Base-by-base conservation (phyloP, 805 yeast species). In the Spathaspora passalidarum region DNA sequence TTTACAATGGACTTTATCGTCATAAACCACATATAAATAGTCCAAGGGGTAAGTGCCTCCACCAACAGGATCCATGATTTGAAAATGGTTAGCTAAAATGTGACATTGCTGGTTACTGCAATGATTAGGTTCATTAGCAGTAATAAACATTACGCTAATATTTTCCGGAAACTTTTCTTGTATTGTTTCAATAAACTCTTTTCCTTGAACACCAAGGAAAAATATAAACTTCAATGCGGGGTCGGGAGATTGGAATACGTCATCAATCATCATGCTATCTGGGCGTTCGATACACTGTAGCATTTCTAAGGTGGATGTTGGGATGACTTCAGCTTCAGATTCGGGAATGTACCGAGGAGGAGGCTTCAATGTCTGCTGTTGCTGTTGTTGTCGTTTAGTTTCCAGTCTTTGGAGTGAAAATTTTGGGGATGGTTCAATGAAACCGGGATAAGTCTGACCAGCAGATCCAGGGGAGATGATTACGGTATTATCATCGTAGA, bases 41-140 rank as follows among this genome's bases (percentile, higher is more conserved):
- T 68, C 63, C 17, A 66, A 51, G 0, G 73, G 72, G 40, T 66
- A 68, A 5, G 46, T 13, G 2, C 72, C 73, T 6, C 73, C 72
- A 3, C 73, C 72, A 22, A 65, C 42, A 4, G 73, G 73, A 40
- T 67, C 67, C 18, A 57, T 42, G 8, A 66, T 49, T 21, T 56
- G 45, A 38, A 68, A 58, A 20, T 61, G 57, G 2, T 53, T 47
- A 1, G 65, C 43, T 17, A 68, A 45, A 11, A 38, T 22, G 11
- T 47, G 48, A 52, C 70, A 64, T 42, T 57, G 55, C 6, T 45
- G 37, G 38, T 54, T 49, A 16, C 29, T 35, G 7, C 35, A 38
- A 14, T 43, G 38, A n/a, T 5, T n/a, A 13, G 38, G 40, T 8
- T 42, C 26, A 16, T 49, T 46, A 16, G 45, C 41, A 6, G 51